phyloP scores from a whole-genome alignment of 2,329 filamentous ascomycete species.

The Gyromitra esculenta region DNA sequence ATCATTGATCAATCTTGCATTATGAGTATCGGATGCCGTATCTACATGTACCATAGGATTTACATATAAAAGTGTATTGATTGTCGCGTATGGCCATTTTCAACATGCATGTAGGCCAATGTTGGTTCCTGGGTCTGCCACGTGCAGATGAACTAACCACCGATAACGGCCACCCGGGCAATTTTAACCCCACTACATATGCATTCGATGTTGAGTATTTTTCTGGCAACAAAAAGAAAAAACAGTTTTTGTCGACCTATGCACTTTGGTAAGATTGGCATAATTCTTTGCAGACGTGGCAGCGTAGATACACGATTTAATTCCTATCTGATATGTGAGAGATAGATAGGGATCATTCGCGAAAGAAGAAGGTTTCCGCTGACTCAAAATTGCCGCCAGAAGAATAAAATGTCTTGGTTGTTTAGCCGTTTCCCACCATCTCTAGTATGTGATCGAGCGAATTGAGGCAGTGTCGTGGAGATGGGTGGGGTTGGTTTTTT shows the following conservation, averaged over 20 bases:
- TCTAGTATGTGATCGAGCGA: neutral
- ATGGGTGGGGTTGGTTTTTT: neutral
- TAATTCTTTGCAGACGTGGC: constrained; percentile 2
- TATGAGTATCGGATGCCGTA: constrained; percentile 5
- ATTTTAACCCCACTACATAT: neutral
- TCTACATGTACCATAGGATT: constrained; percentile 15
- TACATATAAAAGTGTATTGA: neutral
- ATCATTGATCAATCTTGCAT: neutral
- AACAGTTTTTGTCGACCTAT: too few relatives aligned
- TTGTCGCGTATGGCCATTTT: constrained; percentile 9
- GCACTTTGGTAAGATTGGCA: too few relatives aligned
- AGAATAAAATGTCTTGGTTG: constrained; percentile 3
- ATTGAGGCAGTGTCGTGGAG: neutral
- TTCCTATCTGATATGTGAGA: neutral
- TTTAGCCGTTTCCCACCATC: constrained; percentile 5
- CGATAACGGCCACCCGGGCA: neutral
- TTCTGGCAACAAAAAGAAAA: neutral
- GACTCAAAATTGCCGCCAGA: neutral
- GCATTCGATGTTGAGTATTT: neutral
- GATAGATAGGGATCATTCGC: neutral
- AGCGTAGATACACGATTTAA: neutral
- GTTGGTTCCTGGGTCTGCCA: constrained; percentile 29
- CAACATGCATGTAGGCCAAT: neutral
- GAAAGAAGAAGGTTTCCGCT: neutral
- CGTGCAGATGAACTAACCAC: constrained; percentile 20